Evolutionary conservation across 2,329 filamentous ascomycete genomes (phyloP), one percentile per base, ranked within the genome.

Genomic region (Talaromyces rugulosus): DNA sequence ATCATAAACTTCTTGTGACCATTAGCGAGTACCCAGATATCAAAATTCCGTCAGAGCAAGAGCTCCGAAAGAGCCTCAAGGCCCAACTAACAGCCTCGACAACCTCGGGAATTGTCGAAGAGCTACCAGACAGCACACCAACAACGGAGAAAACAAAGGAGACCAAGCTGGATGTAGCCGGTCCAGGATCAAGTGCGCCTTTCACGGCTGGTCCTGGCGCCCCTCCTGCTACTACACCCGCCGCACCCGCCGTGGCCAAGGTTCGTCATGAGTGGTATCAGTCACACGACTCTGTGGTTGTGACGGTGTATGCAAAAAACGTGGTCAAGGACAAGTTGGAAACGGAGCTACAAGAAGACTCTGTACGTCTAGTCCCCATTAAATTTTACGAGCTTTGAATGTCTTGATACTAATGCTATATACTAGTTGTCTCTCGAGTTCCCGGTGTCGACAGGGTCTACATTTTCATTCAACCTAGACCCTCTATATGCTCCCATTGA

Each of bases 261-360:
- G 83, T 89, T 66, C 82, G 87, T 61, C 82, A 89, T 68, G 88
- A 90, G 62, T 90, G 86, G 86, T 89, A 88, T 68, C 87, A 90
- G 69, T 86, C 82, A 53, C 76, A 76, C 16, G 81, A 85, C n/a
- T 82, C 75, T 11, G 81, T 90, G 58, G 85, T 84, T 31, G 80
- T 90, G 67, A 87, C 84, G 0, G 77, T 90, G n/a, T 82, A 89
- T 58, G 86, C 85, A 2, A 89, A 89, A 71, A 85, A 84, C 11
- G 81, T 89, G 2, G 80, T 82, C 0, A 83, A 86, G 66, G 85
- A 87, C 31, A 79, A 81, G 52, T 77, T 82, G 3, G 73, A 77
- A 4, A 74, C 86, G 30, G 81, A 86, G 11, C 80, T 87, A 54
- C 77, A 82, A 51, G 74, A 78, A 57, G 70, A 77, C 42, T 80